phyloP scores from a whole-genome alignment of 1,284 basidiomycete genomes.

The Moesziomyces sp. region DNA sequence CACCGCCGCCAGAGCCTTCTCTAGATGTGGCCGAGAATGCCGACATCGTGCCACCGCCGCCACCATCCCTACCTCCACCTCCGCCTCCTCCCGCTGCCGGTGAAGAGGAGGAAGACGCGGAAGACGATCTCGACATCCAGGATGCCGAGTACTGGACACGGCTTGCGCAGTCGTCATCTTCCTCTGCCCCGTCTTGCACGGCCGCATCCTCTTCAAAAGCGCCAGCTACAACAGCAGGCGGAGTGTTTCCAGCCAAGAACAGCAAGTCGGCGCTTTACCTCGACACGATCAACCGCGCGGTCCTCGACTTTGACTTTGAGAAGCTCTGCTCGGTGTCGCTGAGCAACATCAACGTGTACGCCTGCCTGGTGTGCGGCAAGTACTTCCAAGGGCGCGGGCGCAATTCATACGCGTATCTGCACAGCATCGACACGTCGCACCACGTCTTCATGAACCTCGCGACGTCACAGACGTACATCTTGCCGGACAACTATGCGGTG shows the following conservation, averaged over 20 bases:
- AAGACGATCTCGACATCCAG: conserved; percentile 36
- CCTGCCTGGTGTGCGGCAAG: conserved; percentile 96
- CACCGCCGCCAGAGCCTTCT: conserved; percentile 33
- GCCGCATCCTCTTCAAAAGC: not conserved
- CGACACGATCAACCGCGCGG: conserved; percentile 75
- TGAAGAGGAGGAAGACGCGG: conserved; percentile 15
- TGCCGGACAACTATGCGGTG: conserved; percentile 97
- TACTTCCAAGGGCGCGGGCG: conserved; percentile 97
- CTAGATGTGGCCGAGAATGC: conserved; percentile 20
- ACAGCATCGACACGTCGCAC: conserved; percentile 97
- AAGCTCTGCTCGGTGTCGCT: conserved; percentile 96
- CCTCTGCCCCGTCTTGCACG: conserved; percentile 2
- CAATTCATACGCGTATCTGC: conserved; percentile 92
- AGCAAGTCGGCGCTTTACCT: conserved; percentile 87
- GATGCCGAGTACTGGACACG: conserved; percentile 58
- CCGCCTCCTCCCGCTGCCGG: conserved; percentile 12
- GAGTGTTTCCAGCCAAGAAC: conserved; percentile 58
- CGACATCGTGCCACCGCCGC: conserved; percentile 30
- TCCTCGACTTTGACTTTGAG: conserved; percentile 98
- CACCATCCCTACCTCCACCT: conserved; percentile 26
- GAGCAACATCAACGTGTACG: conserved; percentile 96
- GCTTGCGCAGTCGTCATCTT: conserved; percentile 35
- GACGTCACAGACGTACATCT: conserved; percentile 92
- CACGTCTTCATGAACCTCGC: conserved; percentile 97
- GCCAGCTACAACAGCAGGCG: conserved; percentile 50